Base-by-base conservation (phyloP, 2,329 filamentous ascomycete species). In the Bimuria novae-zelandiae region DNA sequence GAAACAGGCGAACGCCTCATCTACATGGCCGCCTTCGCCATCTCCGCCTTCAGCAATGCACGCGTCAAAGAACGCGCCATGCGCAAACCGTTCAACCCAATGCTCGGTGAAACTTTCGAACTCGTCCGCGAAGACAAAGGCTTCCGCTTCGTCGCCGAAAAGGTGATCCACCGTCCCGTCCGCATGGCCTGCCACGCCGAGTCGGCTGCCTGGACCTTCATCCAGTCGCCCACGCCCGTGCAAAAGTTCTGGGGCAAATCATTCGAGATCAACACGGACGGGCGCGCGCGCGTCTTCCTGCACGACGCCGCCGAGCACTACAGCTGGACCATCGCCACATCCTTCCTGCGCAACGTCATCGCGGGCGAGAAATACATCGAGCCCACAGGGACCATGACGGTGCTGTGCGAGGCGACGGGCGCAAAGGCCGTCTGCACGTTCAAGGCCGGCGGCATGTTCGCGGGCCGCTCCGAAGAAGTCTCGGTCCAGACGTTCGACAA, bases 231-330 rank as follows among this genome's bases (percentile, higher is more conserved):
- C 0, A 87, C 89, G 51, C 94, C 94, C 0, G 88, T 89, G 19
- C 93, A 99, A 70, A 97, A 97, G 71, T 99, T 99, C 78, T 97
- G 94, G 94, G 94, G 94, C 51, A 97, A 97, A 78, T 93, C 89
- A 49, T 91, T 91, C 2, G 94, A 99, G 74, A 85, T 99, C 57
- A 94, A 90, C 55, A 97, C 92, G 0, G 93, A 97, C 49, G 94
- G 94, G 2, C 89, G 90, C 22, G 87, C 91, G 3, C 85, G 92
- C 43, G 80, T 97, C 33, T 85, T 87, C 33, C 78, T 99, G 23
- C 87, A 94, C 69, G 82, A 83, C 7, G 83, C 79, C 1, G 89
- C 90, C 49, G 93, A 97, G 70, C 82, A 86, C 55, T 99, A 93
- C 77, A 92, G 87, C 63, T 99, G 92, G 91, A 88, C 84, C 40